phyloP scores from a whole-genome alignment of 2,329 filamentous ascomycete species.

The Microcera coccophila region DNA sequence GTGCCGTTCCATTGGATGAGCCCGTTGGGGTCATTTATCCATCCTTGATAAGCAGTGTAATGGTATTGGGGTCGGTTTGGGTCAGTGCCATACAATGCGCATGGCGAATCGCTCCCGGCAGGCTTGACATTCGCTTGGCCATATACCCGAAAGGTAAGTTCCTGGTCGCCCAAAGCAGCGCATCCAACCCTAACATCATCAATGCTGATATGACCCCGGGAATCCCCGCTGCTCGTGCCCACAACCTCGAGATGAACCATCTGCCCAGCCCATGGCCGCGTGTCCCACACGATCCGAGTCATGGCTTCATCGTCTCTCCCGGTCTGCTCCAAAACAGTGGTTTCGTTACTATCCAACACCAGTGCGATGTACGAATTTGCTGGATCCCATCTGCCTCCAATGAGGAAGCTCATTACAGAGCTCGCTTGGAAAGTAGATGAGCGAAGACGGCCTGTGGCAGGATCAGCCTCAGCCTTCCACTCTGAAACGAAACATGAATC shows the following conservation, averaged over 20 bases:
- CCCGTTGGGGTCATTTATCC: constrained; percentile 28
- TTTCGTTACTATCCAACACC: constrained; percentile 22
- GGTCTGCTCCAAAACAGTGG: constrained; percentile 27
- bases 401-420: constrained; percentile 28
- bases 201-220: constrained; percentile 30
- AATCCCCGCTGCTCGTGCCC: constrained; percentile 20
- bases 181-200: constrained; percentile 30
- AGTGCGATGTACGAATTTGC: constrained; percentile 28
- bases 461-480: constrained; percentile 23
- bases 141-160: constrained; percentile 26
- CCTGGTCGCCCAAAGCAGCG: constrained; percentile 22
- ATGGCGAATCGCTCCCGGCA: constrained; percentile 9
- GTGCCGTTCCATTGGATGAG: constrained; percentile 21
- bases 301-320: constrained; percentile 29
- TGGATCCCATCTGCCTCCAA: constrained; percentile 30
- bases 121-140: constrained; percentile 28
- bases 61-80: constrained; percentile 25
- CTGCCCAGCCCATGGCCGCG: constrained; percentile 26
- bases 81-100: constrained; percentile 23
- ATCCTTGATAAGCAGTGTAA: constrained; percentile 27
- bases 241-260: constrained; percentile 19
- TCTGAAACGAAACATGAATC: constrained; percentile 25
- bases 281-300: constrained; percentile 30
- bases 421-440: constrained; percentile 28
- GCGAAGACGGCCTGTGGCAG: constrained; percentile 24